phyloP scores from a whole-genome alignment of 345 rosid species.

The Euphorbia lathyris region DNA sequence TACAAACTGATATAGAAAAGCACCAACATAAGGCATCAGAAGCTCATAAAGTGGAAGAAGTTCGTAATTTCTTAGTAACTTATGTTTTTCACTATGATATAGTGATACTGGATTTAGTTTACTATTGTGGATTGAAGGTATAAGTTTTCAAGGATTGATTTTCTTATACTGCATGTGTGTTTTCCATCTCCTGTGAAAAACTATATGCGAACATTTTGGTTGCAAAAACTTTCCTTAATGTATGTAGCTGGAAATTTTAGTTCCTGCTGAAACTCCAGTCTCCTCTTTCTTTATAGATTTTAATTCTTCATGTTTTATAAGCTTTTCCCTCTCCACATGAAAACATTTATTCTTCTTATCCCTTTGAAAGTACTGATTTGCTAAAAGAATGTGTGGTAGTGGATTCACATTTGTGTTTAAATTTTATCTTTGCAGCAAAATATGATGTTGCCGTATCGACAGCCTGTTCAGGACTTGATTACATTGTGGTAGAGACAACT shows the following conservation, averaged over 20 bases:
- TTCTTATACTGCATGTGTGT: not conserved
- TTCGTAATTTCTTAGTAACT: slow-evolving; percentile 24
- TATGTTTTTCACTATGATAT: not conserved
- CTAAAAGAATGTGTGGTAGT: too few relatives aligned
- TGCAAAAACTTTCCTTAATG: not conserved
- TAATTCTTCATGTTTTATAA: not conserved
- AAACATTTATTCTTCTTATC: not conserved
- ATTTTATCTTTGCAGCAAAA: slow-evolving; percentile 62
- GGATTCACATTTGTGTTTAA: not conserved
- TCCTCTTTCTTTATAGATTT: not conserved
- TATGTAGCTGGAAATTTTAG: not conserved
- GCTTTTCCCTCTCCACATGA: not conserved
- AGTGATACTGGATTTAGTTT: not conserved
- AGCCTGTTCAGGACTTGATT: slow-evolving; percentile 91
- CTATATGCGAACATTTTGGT: not conserved
- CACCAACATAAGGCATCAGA: slow-evolving; percentile 59
- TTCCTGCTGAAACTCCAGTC: not conserved
- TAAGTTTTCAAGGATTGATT: not conserved
- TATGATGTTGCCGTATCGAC: slow-evolving; percentile 96
- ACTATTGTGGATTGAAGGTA: not conserved
- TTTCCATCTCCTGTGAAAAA: not conserved
- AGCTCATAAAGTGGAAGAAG: slow-evolving; percentile 74
- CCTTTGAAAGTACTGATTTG: too few relatives aligned
- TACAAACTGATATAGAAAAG: slow-evolving; percentile 55
- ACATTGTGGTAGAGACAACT: slow-evolving; percentile 93